Evolutionary conservation across 108 stramenopile genomes (phyloP), one percentile per base, ranked within the genome.

Genomic region (Nitzschia sp.): DNA sequence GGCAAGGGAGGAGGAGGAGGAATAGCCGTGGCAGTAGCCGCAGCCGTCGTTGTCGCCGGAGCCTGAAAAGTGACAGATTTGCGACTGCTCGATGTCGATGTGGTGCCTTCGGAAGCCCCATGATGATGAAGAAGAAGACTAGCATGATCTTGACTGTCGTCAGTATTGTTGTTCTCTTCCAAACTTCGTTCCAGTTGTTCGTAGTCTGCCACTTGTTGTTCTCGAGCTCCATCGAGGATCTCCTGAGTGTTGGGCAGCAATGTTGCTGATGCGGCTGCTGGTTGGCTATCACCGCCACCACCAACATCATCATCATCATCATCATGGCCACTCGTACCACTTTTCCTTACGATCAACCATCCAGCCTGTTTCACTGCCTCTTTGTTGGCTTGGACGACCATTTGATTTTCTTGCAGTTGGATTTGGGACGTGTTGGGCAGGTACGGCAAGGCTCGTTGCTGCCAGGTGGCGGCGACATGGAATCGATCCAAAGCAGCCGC

Each of bases 151-250:
- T n/a, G n/a, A n/a, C n/a, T n/a, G n/a, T n/a, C n/a, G n/a, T n/a
- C n/a, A n/a, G n/a, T n/a, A n/a, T n/a, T n/a, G n/a, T n/a, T n/a
- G n/a, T n/a, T n/a, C n/a, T n/a, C n/a, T n/a, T n/a, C n/a, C n/a
- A n/a, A n/a, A n/a, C n/a, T n/a, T n/a, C n/a, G 48, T 25, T 53
- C 58, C 34, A 46, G 32, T 25, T 32, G 30, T 68, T 67, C 48
- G n/a, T 54, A 31, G 56, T 78, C 77, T 17, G 77, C 77, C 15
- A 38, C 63, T 47, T 71, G 71, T 36, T 78, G 77, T 50, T 72
- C 77, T 25, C 66, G 36, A 26, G 71, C 71, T 58, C 72, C 59
- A 38, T 77, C 76, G n/a, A 58, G 63, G 11, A 70, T 54, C 21
- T 77, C 69, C 30, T 77, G 76, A 2, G 76, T 66, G 13, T 31